A percentile compares a stretch with the other conserved stretches of the same genome.
Conservation (phyloP, 2,329 filamentous ascomycete species). For the Ceratocystis huliohia region DNA sequence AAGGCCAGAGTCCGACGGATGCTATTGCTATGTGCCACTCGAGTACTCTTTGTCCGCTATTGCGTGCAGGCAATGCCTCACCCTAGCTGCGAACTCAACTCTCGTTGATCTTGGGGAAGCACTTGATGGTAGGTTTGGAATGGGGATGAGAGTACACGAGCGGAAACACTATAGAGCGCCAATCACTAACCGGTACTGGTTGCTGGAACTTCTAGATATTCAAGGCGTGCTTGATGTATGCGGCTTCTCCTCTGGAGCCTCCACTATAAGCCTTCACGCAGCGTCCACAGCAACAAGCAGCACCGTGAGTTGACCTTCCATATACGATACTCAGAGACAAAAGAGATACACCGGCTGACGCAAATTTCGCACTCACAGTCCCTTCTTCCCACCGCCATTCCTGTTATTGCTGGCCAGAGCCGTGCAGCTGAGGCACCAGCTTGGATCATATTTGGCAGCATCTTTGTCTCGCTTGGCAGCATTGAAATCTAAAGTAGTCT, state of each 20-base stretch:
- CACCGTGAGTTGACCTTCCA: slow-evolving; percentile 1
- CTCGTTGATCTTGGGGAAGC: background rate
- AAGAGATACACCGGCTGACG: background rate
- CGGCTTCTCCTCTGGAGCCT: slow-evolving; percentile 1
- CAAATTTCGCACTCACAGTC: background rate
- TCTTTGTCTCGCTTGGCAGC: background rate
- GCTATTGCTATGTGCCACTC: slow-evolving; percentile 13
- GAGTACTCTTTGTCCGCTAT: slow-evolving; percentile 13
- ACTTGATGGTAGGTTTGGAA: slow-evolving; percentile 1
- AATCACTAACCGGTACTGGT: background rate
- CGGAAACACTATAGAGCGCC: too few species aligned
- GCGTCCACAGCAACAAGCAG: background rate
- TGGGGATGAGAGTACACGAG: background rate
- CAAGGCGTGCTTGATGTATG: slow-evolving; percentile 16
- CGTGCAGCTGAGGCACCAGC: background rate
- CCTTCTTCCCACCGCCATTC: background rate
- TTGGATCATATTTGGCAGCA: slow-evolving; percentile 6
- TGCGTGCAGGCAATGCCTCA: slow-evolving; percentile 15
- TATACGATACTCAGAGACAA: too few species aligned
- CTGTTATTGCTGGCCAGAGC: slow-evolving; percentile 13
- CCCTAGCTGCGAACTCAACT: slow-evolving; percentile 3
- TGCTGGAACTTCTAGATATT: slow-evolving; percentile 5
- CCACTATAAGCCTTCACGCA: background rate
- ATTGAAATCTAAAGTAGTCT: background rate
- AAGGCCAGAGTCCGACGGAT: slow-evolving; percentile 6